A percentile compares a stretch with the other conserved stretches of the same genome.
These are phyloP conservation scores for Dendrothele bispora DNA, from an alignment of 768 basidiomycete genomes.

Conservation along the genomic window DNA sequence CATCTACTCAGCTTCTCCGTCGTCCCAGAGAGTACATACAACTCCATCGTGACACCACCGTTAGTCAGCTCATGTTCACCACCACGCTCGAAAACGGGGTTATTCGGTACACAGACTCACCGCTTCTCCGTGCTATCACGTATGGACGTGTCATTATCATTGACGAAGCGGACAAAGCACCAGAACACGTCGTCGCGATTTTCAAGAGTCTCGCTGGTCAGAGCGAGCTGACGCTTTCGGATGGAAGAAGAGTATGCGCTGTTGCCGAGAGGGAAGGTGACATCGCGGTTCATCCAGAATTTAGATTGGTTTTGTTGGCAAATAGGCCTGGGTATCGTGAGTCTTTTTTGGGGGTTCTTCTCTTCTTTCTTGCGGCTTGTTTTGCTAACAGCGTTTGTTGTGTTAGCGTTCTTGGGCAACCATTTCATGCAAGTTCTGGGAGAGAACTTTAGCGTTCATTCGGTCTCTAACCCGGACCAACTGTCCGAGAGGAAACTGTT, in stretches of 20 bases:
- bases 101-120: constrained; percentile 63
- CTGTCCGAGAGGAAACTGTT: constrained; percentile 62
- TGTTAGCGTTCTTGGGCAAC: constrained; percentile 73
- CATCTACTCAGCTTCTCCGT: constrained; percentile 44
- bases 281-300: constrained; percentile 61
- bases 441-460: constrained; percentile 67
- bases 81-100: constrained; percentile 58
- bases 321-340: constrained; percentile 71
- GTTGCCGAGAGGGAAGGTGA: constrained; percentile 48
- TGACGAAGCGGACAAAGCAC: constrained; percentile 74
- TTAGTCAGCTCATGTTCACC: constrained; percentile 70
- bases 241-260: constrained; percentile 57
- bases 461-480: constrained; percentile 67
- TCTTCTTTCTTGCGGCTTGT: background rate
- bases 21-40: constrained; percentile 71
- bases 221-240: constrained; percentile 60
- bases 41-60: constrained; percentile 68
- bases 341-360: constrained; percentile 19
- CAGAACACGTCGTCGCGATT: constrained; percentile 71
- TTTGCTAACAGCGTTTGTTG: background rate
- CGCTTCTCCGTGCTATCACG: constrained; percentile 61
- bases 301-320: constrained; percentile 62
- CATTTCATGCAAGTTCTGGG: constrained; percentile 73
- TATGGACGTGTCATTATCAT: constrained; percentile 66
- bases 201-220: constrained; percentile 70